phyloP scores from a whole-genome alignment of 805 yeast species.

The Teunomyces aglyptinius region DNA sequence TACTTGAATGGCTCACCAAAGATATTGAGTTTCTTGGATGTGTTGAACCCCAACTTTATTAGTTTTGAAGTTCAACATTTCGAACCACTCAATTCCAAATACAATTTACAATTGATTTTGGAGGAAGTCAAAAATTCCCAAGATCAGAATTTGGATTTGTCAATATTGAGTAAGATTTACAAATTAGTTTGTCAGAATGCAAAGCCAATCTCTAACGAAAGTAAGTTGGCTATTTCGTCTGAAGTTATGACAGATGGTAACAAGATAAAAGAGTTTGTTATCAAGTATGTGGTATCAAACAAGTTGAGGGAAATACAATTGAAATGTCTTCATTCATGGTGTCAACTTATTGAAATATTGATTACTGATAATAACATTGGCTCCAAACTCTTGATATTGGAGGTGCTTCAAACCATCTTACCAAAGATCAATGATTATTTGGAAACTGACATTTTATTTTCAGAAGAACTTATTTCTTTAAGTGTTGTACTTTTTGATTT shows the following conservation, averaged over 20 bases:
- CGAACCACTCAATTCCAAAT: constrained; percentile 24
- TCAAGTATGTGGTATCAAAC: constrained; percentile 45
- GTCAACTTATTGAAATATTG: constrained; percentile 69
- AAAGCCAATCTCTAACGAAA: constrained; percentile 17
- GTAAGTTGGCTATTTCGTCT: constrained; percentile 20
- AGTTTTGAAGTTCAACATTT: constrained; percentile 44
- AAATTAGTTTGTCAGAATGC: constrained; percentile 21
- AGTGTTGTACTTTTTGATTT: constrained; percentile 68
- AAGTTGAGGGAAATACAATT: constrained; percentile 54
- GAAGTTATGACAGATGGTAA: constrained; percentile 25
- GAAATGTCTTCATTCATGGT: constrained; percentile 77
- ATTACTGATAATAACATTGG: constrained; percentile 59
- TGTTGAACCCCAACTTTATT: constrained; percentile 55
- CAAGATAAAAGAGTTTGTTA: constrained; percentile 36
- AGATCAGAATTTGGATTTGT: constrained; percentile 9
- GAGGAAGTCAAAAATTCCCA: constrained; percentile 29
- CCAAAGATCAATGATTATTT: constrained; percentile 78
- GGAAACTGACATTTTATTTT: constrained; percentile 59
- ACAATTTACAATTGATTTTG: constrained; percentile 34
- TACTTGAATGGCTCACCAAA: constrained; percentile 62
- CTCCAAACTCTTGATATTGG: constrained; percentile 61
- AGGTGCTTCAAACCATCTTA: constrained; percentile 69
- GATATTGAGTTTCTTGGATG: constrained; percentile 67
- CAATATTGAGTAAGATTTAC: constrained; percentile 26
- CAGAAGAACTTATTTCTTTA: constrained; percentile 75